Conservation (phyloP, 2,329 filamentous ascomycete species). For the Sphaceloma murrayae region DNA sequence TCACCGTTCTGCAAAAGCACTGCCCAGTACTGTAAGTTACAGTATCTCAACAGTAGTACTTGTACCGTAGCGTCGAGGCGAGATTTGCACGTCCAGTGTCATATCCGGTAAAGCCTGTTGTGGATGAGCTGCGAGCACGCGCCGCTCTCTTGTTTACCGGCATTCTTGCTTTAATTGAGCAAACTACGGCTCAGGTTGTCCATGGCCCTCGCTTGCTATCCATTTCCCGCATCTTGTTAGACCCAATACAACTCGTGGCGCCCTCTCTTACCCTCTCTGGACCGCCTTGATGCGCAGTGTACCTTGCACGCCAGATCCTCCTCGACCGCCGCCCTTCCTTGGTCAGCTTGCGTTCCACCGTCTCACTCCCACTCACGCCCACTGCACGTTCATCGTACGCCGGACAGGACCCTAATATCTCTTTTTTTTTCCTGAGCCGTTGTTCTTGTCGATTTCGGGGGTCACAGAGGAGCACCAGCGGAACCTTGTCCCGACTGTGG, state of each 20-base stretch:
- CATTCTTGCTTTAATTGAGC: conserved; percentile 15
- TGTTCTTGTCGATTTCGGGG: conserved; percentile 11
- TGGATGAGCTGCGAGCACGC: conserved; percentile 10
- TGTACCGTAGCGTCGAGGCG: conserved; percentile 1
- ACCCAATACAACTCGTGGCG: conserved; percentile 5
- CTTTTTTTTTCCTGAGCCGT: conserved; percentile 7
- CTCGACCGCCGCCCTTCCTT: neutral
- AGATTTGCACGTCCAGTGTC: conserved; percentile 13
- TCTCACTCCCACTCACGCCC: conserved; percentile 7
- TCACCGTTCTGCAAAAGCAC: neutral
- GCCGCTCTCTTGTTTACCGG: conserved; percentile 9
- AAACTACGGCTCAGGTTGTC: conserved; percentile 5
- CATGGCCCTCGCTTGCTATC: conserved; percentile 9
- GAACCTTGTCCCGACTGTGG: conserved; percentile 14
- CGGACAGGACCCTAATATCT: conserved; percentile 5
- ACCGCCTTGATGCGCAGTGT: neutral
- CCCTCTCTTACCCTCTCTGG: neutral
- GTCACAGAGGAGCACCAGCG: conserved; percentile 1
- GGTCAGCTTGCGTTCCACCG: neutral
- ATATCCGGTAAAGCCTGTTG: conserved; percentile 14
- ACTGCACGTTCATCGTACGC: no score
- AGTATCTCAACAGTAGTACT: no score
- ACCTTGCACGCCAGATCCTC: neutral
- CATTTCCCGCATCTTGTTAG: conserved; percentile 13
- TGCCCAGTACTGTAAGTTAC: no score